phyloP scores from a whole-genome alignment of 768 basidiomycete genomes.

The Lentinula sp. region DNA sequence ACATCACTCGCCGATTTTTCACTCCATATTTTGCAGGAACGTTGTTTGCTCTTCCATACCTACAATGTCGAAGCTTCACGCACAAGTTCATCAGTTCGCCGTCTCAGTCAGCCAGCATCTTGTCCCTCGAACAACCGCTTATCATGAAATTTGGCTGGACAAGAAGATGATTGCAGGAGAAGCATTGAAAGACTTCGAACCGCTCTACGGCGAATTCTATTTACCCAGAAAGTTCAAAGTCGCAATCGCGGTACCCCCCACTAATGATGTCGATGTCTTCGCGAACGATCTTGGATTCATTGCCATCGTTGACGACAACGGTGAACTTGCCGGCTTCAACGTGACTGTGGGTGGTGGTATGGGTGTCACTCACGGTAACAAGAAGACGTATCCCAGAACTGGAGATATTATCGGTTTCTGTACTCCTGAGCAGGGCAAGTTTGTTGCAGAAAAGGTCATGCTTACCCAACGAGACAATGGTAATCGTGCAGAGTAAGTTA shows the following conservation, averaged over 20 bases:
- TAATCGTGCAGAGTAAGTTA: conserved; percentile 83
- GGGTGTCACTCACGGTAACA: conserved; percentile 99
- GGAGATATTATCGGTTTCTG: conserved; percentile 92
- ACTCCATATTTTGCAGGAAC: conserved; percentile 44
- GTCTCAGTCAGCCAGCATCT: conserved; percentile 81
- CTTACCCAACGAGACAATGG: conserved; percentile 92
- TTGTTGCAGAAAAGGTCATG: conserved; percentile 91
- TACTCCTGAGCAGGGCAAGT: conserved; percentile 75
- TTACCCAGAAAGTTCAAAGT: conserved; percentile 98
- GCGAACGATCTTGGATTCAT: conserved; percentile 97
- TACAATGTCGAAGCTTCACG: conserved; percentile 79
- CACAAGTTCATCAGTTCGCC: conserved; percentile 77
- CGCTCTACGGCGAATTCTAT: conserved; percentile 97
- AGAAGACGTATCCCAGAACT: conserved; percentile 94
- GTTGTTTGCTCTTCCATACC: conserved; percentile 92
- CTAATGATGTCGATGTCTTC: conserved; percentile 94
- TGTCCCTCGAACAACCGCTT: conserved; percentile 86
- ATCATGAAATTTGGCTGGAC: conserved; percentile 99
- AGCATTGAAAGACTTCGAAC: conserved; percentile 91
- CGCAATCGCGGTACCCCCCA: conserved; percentile 92
- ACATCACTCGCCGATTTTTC: conserved; percentile 7
- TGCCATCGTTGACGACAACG: conserved; percentile 74
- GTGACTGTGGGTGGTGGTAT: conserved; percentile 94
- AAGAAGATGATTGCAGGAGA: conserved; percentile 95
- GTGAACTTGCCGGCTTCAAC: conserved; percentile 87